phyloP scores from a whole-genome alignment of 1,139 yeast species.

The Kodamaea sp. region DNA sequence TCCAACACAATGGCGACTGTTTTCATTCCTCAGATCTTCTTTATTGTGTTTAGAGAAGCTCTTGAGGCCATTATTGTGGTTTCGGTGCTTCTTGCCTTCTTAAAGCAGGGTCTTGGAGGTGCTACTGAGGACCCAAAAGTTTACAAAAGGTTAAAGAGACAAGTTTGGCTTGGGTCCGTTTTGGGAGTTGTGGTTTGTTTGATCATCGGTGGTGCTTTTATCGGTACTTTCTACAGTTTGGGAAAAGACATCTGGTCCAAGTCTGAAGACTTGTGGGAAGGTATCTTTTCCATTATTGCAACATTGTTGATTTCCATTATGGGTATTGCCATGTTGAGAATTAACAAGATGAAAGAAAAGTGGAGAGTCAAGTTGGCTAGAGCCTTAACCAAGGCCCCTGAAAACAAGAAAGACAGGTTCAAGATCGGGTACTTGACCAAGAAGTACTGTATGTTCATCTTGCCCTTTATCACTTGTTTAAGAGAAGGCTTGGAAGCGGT shows the following conservation, averaged over 20 bases:
- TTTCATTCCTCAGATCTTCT: slow-evolving; percentile 65
- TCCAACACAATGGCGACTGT: slow-evolving; percentile 37
- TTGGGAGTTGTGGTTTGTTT: slow-evolving; percentile 24
- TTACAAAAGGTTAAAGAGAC: slow-evolving; percentile 56
- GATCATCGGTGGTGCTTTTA: slow-evolving; percentile 26
- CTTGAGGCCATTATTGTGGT: slow-evolving; percentile 88
- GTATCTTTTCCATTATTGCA: slow-evolving; percentile 27
- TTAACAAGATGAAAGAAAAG: slow-evolving; percentile 45
- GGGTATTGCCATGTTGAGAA: slow-evolving; percentile 31
- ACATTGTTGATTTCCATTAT: slow-evolving; percentile 27
- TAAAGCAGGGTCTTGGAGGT: slow-evolving; percentile 78
- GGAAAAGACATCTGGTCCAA: slow-evolving; percentile 23
- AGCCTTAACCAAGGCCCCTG: slow-evolving; percentile 27
- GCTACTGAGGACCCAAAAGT: slow-evolving; percentile 47
- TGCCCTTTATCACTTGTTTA: slow-evolving; percentile 46
- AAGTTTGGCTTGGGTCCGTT: slow-evolving; percentile 29
- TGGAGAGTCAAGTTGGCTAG: slow-evolving; percentile 52
- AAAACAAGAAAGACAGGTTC: slow-evolving; percentile 16
- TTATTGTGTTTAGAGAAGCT: slow-evolving; percentile 86
- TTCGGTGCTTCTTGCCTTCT: slow-evolving; percentile 85
- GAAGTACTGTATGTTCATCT: slow-evolving; percentile 40
- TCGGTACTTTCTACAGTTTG: slow-evolving; percentile 25
- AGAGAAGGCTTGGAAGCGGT: slow-evolving; percentile 53
- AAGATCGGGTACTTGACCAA: slow-evolving; percentile 26
- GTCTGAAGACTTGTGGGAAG: slow-evolving; percentile 32